These are phyloP conservation scores for Cladorrhinum sp. DNA, from an alignment of 2,329 filamentous ascomycete species.

Conservation along the genomic window DNA sequence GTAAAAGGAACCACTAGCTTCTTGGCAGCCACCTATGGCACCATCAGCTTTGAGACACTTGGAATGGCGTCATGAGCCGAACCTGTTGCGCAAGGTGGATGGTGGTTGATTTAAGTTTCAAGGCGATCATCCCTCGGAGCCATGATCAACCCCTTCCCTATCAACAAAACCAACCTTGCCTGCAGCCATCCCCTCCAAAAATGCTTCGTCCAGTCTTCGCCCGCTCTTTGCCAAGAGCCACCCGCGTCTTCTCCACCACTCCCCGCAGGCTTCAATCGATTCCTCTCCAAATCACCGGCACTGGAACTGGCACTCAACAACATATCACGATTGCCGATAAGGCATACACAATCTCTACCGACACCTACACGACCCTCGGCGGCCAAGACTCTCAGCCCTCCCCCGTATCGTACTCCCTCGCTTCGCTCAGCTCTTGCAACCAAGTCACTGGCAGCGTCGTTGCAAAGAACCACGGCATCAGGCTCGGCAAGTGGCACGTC, in stretches of 20 bases:
- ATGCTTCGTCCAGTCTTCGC: not conserved
- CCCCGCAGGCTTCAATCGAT: slow-evolving; percentile 16
- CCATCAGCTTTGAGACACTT: no score
- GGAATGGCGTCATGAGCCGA: no score
- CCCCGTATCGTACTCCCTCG: slow-evolving; percentile 31
- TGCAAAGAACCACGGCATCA: slow-evolving; percentile 29
- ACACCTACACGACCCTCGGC: slow-evolving; percentile 32
- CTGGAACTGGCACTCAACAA: slow-evolving; percentile 27
- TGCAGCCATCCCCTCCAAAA: not conserved
- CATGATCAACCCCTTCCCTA: no score
- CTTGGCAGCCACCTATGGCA: no score
- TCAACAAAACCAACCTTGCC: no score
- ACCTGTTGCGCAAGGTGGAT: no score
- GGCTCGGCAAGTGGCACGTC: slow-evolving; percentile 29
- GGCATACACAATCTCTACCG: slow-evolving; percentile 28
- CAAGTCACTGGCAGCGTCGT: slow-evolving; percentile 32
- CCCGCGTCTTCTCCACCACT: not conserved
- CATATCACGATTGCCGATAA: slow-evolving; percentile 27
- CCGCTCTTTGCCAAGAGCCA: not conserved
- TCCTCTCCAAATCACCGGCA: slow-evolving; percentile 26
- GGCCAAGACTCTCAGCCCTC: slow-evolving; percentile 30
- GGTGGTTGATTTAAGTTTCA: no score
- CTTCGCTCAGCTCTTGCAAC: slow-evolving; percentile 31
- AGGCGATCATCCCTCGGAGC: no score
- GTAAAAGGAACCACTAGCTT: no score